These are phyloP conservation scores for Coleophoma eucalyptorum DNA, from an alignment of 2,329 filamentous ascomycete genomes.

Conservation along the genomic window DNA sequence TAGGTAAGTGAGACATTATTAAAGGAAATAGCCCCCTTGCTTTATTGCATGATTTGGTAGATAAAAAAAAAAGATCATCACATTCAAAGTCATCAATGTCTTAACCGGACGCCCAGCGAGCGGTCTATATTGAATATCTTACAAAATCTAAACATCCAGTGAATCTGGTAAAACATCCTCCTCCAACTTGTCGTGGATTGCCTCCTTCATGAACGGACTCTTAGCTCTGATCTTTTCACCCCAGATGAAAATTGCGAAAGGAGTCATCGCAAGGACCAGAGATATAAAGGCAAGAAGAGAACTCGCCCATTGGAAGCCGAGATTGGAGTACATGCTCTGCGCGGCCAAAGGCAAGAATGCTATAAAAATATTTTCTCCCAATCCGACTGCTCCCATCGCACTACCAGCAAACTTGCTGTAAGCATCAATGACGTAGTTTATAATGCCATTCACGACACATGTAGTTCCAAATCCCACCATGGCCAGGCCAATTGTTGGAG, in stretches of 20 bases:
- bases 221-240: conserved; percentile 17
- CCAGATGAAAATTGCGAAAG: conserved; percentile 35
- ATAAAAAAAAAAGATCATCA: no score
- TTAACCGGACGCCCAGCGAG: no score
- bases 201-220: conserved; percentile 8
- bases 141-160: no score
- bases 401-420: conserved; percentile 46
- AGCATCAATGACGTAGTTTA: conserved; percentile 44
- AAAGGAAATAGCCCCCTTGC: no score
- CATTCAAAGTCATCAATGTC: no score
- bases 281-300: conserved; percentile 40
- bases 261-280: conserved; percentile 37
- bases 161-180: neutral
- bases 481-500: conserved; percentile 64
- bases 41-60: no score
- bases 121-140: no score
- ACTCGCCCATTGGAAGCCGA: conserved; percentile 46
- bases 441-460: conserved; percentile 38
- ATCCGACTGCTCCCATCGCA: conserved; percentile 42
- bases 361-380: conserved; percentile 44
- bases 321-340: conserved; percentile 39
- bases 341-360: conserved; percentile 43
- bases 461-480: conserved; percentile 50
- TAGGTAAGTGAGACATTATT: no score
- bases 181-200: neutral